Evolutionary conservation across 345 rosid species (phyloP).

Genomic region (Moricandia arvensis): DNA sequence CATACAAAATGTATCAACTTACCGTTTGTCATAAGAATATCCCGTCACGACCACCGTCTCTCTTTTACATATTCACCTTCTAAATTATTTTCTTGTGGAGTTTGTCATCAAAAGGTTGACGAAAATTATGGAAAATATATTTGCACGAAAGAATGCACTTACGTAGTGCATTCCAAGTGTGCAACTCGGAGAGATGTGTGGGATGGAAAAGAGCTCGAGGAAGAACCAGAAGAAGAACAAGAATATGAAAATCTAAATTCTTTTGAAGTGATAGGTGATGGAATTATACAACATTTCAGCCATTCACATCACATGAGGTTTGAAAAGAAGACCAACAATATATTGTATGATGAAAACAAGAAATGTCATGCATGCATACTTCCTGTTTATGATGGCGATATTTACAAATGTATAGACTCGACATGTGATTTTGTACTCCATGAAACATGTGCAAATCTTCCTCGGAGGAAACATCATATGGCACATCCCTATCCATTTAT

Average conservation of each 20-base stretch:
- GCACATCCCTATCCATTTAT: too few relatives aligned
- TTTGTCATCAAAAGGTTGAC: background rate
- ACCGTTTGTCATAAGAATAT: background rate
- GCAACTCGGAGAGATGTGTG: background rate
- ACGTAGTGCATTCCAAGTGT: background rate
- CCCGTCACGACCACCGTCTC: background rate
- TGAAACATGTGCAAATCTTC: too few relatives aligned
- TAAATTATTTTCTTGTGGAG: background rate
- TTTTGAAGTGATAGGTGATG: background rate
- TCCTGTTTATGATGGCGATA: too few relatives aligned
- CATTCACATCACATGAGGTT: too few relatives aligned
- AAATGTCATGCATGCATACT: too few relatives aligned
- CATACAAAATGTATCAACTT: background rate
- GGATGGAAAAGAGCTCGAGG: background rate
- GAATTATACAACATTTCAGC: too few relatives aligned
- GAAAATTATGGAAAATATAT: background rate
- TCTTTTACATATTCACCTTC: background rate
- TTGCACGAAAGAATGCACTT: background rate
- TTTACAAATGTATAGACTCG: too few relatives aligned
- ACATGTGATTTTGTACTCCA: too few relatives aligned
- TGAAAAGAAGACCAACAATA: too few relatives aligned
- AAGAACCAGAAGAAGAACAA: background rate
- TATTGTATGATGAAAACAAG: too few relatives aligned
- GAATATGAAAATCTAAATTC: background rate
- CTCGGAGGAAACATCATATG: too few relatives aligned